Evolutionary conservation across 441 rosid species (phyloP).

Genomic region (Syzygium malaccense): DNA sequence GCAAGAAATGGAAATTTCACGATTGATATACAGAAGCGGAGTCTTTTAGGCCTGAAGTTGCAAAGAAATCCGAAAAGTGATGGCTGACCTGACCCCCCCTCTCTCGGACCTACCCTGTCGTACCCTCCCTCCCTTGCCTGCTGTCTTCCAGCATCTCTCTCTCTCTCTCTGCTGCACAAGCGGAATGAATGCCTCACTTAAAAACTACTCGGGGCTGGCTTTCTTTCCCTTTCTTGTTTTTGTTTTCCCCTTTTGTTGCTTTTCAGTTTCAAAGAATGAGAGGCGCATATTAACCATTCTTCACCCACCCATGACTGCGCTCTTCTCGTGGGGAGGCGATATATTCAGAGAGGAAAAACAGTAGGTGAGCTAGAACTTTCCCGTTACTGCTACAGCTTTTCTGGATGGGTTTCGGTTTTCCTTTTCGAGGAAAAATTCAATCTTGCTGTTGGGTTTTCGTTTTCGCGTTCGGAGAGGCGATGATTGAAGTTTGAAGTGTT

Average conservation of each 20-base stretch:
- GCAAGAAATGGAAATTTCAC: neutral
- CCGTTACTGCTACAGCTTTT: neutral
- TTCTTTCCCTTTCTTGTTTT: neutral
- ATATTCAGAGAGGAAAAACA: neutral
- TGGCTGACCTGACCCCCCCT: neutral
- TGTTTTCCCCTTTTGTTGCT: neutral
- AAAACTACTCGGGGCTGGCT: neutral
- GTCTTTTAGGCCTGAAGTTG: neutral
- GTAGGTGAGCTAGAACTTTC: neutral
- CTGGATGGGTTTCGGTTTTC: neutral
- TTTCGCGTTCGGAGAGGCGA: neutral
- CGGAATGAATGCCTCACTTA: neutral
- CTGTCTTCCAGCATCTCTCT: slow-evolving; percentile 3
- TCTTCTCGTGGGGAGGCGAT: neutral
- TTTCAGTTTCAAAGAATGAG: neutral
- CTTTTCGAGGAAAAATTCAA: neutral
- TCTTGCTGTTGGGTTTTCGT: neutral
- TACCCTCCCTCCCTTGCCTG: slow-evolving; percentile 1
- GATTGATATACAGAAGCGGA: neutral
- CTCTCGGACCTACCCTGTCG: neutral
- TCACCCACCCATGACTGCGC: neutral
- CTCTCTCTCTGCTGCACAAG: neutral
- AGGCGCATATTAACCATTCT: slow-evolving; percentile 1
- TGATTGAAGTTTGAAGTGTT: neutral
- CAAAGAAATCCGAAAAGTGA: neutral